Evolutionary conservation across 2,329 filamentous ascomycete genomes (phyloP).

Genomic region (Ascochyta pisi): DNA sequence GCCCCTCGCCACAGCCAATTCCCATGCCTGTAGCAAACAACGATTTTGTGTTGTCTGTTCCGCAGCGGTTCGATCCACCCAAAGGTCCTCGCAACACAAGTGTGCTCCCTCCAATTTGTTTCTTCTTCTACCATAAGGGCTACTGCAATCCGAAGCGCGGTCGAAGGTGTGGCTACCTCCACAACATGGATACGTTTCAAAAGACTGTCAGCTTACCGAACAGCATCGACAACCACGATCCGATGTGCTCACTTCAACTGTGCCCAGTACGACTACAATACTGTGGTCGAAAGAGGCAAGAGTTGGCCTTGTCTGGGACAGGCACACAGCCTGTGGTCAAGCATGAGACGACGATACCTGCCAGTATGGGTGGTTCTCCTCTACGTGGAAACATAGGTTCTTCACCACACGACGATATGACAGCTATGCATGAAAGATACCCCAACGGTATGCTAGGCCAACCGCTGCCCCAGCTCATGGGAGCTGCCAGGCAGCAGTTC

Average conservation of each 20-base stretch:
- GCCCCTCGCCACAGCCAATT: neutral
- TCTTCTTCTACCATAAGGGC: constrained; percentile 35
- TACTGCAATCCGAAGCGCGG: constrained; percentile 18
- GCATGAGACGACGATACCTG: neutral
- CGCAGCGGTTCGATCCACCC: constrained; percentile 1
- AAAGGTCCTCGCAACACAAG: constrained; percentile 3
- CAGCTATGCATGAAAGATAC: neutral
- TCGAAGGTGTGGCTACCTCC: constrained; percentile 22
- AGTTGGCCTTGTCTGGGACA: neutral
- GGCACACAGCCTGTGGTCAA: neutral
- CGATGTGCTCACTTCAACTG: constrained; percentile 18
- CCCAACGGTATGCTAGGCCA: neutral
- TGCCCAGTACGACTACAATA: constrained; percentile 21
- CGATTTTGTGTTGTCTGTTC: too few species aligned
- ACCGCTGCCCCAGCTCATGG: constrained; percentile 1
- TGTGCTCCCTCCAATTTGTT: constrained; percentile 21
- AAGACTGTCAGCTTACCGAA: constrained; percentile 22
- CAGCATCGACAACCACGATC: constrained; percentile 4
- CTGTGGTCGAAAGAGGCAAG: neutral
- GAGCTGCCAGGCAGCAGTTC: constrained; percentile 2
- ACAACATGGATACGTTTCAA: constrained; percentile 11
- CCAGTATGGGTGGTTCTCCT: neutral
- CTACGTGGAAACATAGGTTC: neutral
- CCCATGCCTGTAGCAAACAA: neutral
- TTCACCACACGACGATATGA: neutral